A percentile compares a stretch with the other conserved stretches of the same genome.
phyloP scores from a whole-genome alignment of 1,284 basidiomycete species.

The Tylopilus orsonianus region DNA sequence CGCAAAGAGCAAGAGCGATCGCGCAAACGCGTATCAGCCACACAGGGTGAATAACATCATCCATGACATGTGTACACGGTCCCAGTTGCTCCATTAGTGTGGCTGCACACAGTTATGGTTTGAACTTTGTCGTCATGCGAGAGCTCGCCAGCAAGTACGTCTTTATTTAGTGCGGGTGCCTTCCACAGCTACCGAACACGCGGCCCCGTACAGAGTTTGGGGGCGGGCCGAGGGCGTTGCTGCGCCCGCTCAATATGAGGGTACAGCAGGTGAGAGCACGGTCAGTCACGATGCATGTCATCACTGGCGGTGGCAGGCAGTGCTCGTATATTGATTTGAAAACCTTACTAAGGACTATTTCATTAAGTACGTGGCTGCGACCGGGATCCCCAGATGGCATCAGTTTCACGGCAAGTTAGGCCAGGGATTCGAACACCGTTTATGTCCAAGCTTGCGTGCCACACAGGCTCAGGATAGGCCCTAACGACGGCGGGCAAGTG shows the following conservation, averaged over 20 bases:
- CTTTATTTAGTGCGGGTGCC: too few species aligned
- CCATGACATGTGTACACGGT: neutral
- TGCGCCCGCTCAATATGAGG: neutral
- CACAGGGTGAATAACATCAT: constrained; percentile 4
- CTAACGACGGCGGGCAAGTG: neutral
- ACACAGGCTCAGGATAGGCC: neutral
- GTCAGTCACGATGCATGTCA: neutral
- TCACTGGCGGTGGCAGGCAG: constrained; percentile 5
- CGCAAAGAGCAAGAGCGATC: too few species aligned
- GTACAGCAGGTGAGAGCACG: neutral
- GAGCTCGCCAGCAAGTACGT: too few species aligned
- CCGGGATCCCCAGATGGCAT: neutral
- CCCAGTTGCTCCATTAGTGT: constrained; percentile 6
- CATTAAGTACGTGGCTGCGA: constrained; percentile 5
- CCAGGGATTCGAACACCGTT: neutral
- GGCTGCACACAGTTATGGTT: too few species aligned
- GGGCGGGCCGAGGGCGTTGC: neutral
- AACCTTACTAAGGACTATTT: neutral
- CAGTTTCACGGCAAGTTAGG: neutral
- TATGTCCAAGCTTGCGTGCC: neutral
- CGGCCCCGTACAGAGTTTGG: constrained; percentile 1
- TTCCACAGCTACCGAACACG: too few species aligned
- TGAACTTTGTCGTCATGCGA: too few species aligned
- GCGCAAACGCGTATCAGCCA: constrained; percentile 9
- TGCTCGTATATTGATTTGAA: constrained; percentile 2